Evolutionary conservation across 805 yeast genomes (phyloP).

Genomic region (Saturnispora galanensis): DNA sequence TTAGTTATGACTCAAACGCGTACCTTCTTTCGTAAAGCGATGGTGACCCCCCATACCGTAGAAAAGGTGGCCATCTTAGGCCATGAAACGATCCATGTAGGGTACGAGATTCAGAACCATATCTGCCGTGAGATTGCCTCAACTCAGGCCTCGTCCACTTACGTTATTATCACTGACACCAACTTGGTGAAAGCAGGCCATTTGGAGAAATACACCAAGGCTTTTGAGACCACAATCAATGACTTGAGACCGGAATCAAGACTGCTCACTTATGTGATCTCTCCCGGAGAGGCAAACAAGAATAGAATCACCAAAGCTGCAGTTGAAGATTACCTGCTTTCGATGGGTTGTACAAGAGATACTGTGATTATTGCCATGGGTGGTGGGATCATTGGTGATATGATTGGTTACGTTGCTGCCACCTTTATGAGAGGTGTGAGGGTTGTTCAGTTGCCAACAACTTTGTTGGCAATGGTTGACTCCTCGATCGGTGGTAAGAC

Average conservation of each 20-base stretch:
- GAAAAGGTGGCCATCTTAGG: slow-evolving; percentile 71
- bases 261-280: slow-evolving; percentile 59
- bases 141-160: slow-evolving; percentile 72
- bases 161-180: slow-evolving; percentile 81
- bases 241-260: slow-evolving; percentile 46
- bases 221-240: slow-evolving; percentile 32
- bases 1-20: not conserved
- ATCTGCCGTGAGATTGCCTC: slow-evolving; percentile 58
- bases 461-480: slow-evolving; percentile 93
- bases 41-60: slow-evolving; percentile 11
- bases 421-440: slow-evolving; percentile 98
- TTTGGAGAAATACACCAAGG: slow-evolving; percentile 35
- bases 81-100: slow-evolving; percentile 77
- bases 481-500: slow-evolving; percentile 98
- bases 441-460: slow-evolving; percentile 89
- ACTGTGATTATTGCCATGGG: slow-evolving; percentile 92
- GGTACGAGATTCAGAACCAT: slow-evolving; percentile 68
- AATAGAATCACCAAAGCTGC: slow-evolving; percentile 81
- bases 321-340: slow-evolving; percentile 80
- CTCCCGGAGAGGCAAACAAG: slow-evolving; percentile 93
- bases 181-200: slow-evolving; percentile 64
- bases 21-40: not conserved
- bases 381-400: slow-evolving; percentile 98
- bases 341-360: slow-evolving; percentile 88
- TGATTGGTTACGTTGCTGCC: slow-evolving; percentile 99